Base-by-base conservation (phyloP, 2,329 filamentous ascomycete genomes). In the Monosporascus sp. region DNA sequence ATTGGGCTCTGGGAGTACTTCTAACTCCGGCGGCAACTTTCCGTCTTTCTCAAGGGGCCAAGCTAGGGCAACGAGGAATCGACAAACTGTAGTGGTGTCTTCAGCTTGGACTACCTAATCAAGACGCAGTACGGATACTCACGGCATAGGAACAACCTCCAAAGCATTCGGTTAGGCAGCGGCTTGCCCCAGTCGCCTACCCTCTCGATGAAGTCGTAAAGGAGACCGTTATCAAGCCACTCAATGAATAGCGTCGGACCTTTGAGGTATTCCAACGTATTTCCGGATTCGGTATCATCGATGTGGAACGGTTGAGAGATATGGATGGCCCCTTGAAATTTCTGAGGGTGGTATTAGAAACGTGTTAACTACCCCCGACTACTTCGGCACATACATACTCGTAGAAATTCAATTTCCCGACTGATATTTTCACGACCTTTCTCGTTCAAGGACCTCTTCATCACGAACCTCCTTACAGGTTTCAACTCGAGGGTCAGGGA, bases 91-190 rank as follows among this genome's bases (percentile, higher is more conserved):
- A 17, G 6, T 31, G 2, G 9, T 24, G 3, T 8, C 3, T 14
- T 58, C 40, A 54, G 47, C 37, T 36, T 16, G 2, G 11, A n/a
- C 22, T 14, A 45, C 6, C 4, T 14, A 14, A 9, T n/a, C 7
- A 7, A 16, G 17, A 2, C 2, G 2, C 4, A 24, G 27, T 2
- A 1, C 8, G 3, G 1, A 2, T 20, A 51, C 61, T 53, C 52
- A 62, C 61, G 47, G 36, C 60, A 63, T 19, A 62, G 41, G 27
- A 62, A 63, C 16, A 62, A 37, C 26, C 49, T 55, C 61, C 61
- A 63, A n/a, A 63, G 59, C 49, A 63, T 46, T 46, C 61, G 51
- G 31, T 63, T 63, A 5, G 61, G 60, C 7, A 62, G 48, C 6
- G 61, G 61, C 8, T 56, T 26, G 6, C 47, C 48, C 45, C 50